phyloP scores from a whole-genome alignment of 768 basidiomycete species.

The Tricholoma hemisulphureum region DNA sequence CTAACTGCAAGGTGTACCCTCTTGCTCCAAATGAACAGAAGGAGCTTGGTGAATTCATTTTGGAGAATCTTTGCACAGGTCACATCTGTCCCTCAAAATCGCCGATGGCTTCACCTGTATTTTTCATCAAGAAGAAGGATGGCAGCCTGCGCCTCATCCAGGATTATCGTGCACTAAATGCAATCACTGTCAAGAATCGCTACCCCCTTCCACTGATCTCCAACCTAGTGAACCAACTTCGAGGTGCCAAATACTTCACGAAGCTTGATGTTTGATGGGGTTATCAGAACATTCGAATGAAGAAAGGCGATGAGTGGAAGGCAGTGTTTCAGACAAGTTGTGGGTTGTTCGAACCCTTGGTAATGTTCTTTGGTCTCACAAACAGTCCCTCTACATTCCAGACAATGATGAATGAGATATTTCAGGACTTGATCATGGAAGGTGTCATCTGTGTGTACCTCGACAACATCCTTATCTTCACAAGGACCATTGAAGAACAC shows the following conservation, averaged over 20 bases:
- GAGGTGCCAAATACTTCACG: constrained; percentile 26
- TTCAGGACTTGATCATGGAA: not conserved
- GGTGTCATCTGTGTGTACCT: not conserved
- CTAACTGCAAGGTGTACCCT: constrained; percentile 2
- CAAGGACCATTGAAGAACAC: not conserved
- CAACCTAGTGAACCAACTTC: constrained; percentile 3
- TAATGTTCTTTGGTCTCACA: constrained; percentile 31
- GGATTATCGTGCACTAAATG: not conserved
- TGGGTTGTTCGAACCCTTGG: constrained; percentile 31
- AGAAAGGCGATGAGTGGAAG: constrained; percentile 38
- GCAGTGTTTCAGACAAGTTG: constrained; percentile 34
- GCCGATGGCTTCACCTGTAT: not conserved
- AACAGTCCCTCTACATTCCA: not conserved
- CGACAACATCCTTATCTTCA: not conserved
- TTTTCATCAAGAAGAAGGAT: not conserved
- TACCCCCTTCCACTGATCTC: too few relatives aligned
- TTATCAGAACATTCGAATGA: not conserved
- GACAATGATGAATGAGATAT: not conserved
- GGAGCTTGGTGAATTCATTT: not conserved
- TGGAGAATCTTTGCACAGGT: not conserved
- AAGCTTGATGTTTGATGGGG: constrained; percentile 29
- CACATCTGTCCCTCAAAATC: not conserved
- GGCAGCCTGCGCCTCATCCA: not conserved
- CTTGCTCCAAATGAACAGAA: not conserved
- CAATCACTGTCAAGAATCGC: not conserved